Conservation (phyloP, 2,329 filamentous ascomycete genomes). For the Arthrobotrys megalospora region DNA sequence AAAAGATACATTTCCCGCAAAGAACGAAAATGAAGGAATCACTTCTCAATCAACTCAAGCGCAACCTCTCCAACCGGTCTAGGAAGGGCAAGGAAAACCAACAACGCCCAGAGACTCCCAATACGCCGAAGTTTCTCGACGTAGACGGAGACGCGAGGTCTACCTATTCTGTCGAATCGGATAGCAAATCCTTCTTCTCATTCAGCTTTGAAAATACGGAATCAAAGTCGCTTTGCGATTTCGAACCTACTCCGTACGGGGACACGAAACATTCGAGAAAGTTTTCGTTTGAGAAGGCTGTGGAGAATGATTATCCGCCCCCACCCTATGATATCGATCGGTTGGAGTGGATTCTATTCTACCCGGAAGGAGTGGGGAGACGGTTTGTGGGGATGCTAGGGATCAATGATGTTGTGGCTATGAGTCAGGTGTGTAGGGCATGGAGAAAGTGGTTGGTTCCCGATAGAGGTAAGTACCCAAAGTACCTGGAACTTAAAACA, state of each 20-base stretch:
- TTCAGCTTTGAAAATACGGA: conserved; percentile 15
- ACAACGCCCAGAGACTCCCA: conserved; percentile 8
- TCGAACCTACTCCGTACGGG: not conserved
- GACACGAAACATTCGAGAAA: not conserved
- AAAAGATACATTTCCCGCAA: not conserved
- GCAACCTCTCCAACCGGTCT: conserved; percentile 24
- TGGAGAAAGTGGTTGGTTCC: conserved; percentile 30
- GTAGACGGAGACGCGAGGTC: conserved; percentile 21
- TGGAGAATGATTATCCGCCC: not conserved
- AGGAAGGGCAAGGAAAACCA: conserved; percentile 9
- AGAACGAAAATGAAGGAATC: conserved; percentile 14
- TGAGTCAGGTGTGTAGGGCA: conserved; percentile 28
- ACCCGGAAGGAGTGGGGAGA: not conserved
- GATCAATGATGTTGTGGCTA: conserved; percentile 41
- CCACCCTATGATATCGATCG: conserved; percentile 22
- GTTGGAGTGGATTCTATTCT: conserved; percentile 38
- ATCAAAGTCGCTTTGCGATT: conserved; percentile 9
- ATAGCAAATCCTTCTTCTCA: conserved; percentile 21
- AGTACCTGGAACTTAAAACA: not conserved
- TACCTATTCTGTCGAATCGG: conserved; percentile 15
- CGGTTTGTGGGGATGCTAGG: conserved; percentile 25
- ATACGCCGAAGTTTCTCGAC: not conserved
- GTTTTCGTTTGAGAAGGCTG: conserved; percentile 3
- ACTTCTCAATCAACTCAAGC: conserved; percentile 15
- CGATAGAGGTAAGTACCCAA: conserved; percentile 9